phyloP scores from a whole-genome alignment of 345 rosid species.

The Hibiscus trionum region DNA sequence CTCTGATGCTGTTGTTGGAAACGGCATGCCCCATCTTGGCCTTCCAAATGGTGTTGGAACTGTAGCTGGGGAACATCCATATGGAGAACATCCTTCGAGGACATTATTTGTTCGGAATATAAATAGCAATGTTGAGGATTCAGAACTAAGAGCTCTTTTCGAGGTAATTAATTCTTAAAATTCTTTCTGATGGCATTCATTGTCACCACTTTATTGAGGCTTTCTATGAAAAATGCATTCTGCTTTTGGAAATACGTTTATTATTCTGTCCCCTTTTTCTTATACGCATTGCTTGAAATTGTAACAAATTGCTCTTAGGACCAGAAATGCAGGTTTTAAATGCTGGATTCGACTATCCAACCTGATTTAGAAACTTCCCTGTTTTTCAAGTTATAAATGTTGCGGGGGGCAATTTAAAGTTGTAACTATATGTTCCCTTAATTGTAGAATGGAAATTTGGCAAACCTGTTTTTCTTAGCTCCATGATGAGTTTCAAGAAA shows the following conservation, averaged over 20 bases:
- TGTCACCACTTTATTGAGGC: not conserved
- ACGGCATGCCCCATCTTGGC: slow-evolving; percentile 32
- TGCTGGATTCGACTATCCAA: not conserved
- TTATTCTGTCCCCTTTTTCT: not conserved
- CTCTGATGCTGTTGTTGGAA: slow-evolving; percentile 42
- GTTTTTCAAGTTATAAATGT: not conserved
- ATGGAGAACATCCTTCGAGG: slow-evolving; percentile 79
- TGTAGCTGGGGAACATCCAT: slow-evolving; percentile 71
- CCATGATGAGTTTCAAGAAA: not conserved
- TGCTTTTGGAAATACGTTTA: not conserved
- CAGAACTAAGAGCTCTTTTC: slow-evolving; percentile 47
- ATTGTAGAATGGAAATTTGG: not conserved
- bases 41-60: slow-evolving; percentile 52
- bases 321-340: slow-evolving; percentile 1
- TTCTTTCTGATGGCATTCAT: not conserved
- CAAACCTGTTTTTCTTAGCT: not conserved
- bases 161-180: slow-evolving; percentile 37
- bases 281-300: not conserved
- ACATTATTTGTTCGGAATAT: slow-evolving; percentile 73
- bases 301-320: not conserved
- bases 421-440: not conserved
- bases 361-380: not conserved
- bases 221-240: not conserved
- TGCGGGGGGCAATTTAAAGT: not conserved
- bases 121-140: slow-evolving; percentile 66